These are phyloP conservation scores for Emergomyces pasteurianus DNA, from an alignment of 2,329 filamentous ascomycete genomes.

Conservation along the genomic window DNA sequence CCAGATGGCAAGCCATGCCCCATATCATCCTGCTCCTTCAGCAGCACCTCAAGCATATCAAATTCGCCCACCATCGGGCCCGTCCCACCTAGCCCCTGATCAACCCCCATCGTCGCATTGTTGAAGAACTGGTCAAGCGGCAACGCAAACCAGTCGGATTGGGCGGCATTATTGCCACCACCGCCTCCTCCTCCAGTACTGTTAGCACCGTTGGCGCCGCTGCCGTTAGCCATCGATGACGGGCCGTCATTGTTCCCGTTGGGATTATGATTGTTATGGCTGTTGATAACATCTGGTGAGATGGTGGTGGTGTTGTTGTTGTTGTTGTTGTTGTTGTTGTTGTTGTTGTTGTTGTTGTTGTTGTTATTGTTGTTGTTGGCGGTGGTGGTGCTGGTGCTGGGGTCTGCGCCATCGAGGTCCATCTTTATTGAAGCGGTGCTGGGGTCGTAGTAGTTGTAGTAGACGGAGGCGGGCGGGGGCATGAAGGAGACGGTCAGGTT, in stretches of 20 bases:
- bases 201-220: not conserved
- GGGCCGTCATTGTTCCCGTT: not conserved
- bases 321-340: constrained; percentile 8
- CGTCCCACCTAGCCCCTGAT: constrained; percentile 46
- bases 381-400: constrained; percentile 17
- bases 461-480: constrained; percentile 35
- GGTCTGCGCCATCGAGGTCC: constrained; percentile 17
- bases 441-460: constrained; percentile 33
- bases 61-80: constrained; percentile 49
- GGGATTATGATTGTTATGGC: constrained; percentile 6
- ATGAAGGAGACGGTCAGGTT: constrained; percentile 36
- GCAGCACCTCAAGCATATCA: constrained; percentile 37
- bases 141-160: constrained; percentile 49
- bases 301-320: constrained; percentile 6
- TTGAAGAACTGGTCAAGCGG: constrained; percentile 49
- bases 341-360: not conserved
- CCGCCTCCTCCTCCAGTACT: not conserved
- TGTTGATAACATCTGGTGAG: constrained; percentile 18
- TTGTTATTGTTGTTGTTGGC: constrained; percentile 12
- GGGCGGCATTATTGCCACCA: not conserved
- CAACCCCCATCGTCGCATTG: constrained; percentile 31
- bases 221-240: constrained; percentile 1
- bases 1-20: not conserved
- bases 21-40: constrained; percentile 28
- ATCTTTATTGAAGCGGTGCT: constrained; percentile 22